phyloP scores from a whole-genome alignment of 1,139 yeast species.

The Pichia sp. region DNA sequence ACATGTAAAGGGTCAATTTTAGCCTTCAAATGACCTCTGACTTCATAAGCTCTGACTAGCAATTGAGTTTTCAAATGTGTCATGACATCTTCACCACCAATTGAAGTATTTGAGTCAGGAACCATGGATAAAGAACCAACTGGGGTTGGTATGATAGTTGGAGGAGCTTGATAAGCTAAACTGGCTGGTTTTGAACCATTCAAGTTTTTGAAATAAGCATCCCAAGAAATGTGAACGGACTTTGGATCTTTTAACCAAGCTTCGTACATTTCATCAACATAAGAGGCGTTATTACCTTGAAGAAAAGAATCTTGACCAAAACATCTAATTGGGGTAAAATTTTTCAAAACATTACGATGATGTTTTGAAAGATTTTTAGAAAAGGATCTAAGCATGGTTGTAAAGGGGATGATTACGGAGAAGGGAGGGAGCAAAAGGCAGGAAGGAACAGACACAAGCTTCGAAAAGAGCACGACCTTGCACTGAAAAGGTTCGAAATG shows the following conservation, averaged over 20 bases:
- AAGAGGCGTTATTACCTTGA: conserved; percentile 80
- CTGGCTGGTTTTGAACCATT: conserved; percentile 62
- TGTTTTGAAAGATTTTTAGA: conserved; percentile 21
- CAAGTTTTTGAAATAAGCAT: conserved; percentile 88
- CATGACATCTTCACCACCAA: conserved; percentile 60
- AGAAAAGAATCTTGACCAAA: conserved; percentile 60
- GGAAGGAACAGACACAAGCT: not conserved
- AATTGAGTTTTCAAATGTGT: conserved; percentile 93
- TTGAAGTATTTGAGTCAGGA: conserved; percentile 27
- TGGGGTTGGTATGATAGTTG: conserved; percentile 71
- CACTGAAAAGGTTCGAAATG: not conserved
- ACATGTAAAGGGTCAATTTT: conserved; percentile 91
- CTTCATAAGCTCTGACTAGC: conserved; percentile 96
- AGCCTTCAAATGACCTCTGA: conserved; percentile 95
- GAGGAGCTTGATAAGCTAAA: conserved; percentile 83
- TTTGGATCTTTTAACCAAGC: conserved; percentile 90
- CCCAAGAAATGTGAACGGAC: conserved; percentile 94
- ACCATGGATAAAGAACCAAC: conserved; percentile 64
- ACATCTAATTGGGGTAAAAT: conserved; percentile 14
- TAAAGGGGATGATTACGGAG: not conserved
- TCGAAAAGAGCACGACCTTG: not conserved
- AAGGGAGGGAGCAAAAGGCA: not conserved
- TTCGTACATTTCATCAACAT: conserved; percentile 95
- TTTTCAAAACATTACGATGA: conserved; percentile 12
- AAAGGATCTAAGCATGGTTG: conserved; percentile 24